These are phyloP conservation scores for Linaria vulgaris DNA, from an alignment of 257 asterid species.

Conservation along the genomic window DNA sequence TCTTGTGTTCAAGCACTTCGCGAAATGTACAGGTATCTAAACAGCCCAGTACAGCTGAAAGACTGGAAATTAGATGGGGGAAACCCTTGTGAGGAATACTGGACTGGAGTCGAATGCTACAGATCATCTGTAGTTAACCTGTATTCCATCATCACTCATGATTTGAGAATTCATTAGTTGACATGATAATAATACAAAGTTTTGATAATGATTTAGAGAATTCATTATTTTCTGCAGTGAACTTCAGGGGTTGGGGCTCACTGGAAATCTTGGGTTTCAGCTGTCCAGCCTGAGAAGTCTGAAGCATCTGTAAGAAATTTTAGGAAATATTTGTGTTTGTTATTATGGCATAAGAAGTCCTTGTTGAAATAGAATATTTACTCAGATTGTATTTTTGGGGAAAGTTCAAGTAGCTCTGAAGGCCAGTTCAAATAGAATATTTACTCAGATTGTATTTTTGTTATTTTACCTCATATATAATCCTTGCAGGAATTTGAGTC, in stretches of 20 bases:
- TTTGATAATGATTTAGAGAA: background rate
- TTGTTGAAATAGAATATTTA: too few relatives aligned
- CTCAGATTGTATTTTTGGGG: too few relatives aligned
- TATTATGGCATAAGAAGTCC: too few relatives aligned
- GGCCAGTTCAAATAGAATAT: too few relatives aligned
- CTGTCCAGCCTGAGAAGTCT: conserved; percentile 60
- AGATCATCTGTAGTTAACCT: conserved; percentile 63
- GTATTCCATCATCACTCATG: conserved; percentile 31
- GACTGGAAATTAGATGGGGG: conserved; percentile 71
- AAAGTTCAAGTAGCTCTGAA: too few relatives aligned
- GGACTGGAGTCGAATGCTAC: conserved; percentile 76
- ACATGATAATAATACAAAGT: background rate
- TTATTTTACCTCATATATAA: conserved; percentile 16
- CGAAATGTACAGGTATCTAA: conserved; percentile 61
- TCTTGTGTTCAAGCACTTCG: conserved; percentile 60
- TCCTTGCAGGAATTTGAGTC: conserved; percentile 75
- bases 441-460: conserved; percentile 13
- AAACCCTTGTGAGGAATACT: conserved; percentile 79
- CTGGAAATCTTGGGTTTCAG: conserved; percentile 58
- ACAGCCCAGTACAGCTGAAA: conserved; percentile 59
- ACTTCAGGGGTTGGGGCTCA: conserved; percentile 66
- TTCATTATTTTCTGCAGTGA: conserved; percentile 46
- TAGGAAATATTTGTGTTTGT: background rate
- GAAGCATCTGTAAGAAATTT: conserved; percentile 64
- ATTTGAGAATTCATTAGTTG: background rate